phyloP scores from a whole-genome alignment of 768 basidiomycete genomes.

The Hericium rajendrae region DNA sequence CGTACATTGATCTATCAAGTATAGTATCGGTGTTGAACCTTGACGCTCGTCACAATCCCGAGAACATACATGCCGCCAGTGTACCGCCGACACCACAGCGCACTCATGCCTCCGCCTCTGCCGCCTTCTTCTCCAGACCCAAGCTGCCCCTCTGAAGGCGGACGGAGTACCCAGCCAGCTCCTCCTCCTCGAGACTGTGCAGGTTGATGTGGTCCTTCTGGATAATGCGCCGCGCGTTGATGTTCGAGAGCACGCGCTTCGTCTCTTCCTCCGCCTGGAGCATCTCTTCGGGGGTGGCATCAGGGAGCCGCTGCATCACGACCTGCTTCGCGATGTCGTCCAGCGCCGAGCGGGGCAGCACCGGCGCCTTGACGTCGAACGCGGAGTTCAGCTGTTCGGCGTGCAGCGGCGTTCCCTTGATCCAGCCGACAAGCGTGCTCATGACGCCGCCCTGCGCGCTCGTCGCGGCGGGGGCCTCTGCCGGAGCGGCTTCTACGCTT shows the following conservation, averaged over 20 bases:
- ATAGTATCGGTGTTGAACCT: no score
- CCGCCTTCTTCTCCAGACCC: constrained; percentile 30
- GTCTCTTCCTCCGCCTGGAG: constrained; percentile 29
- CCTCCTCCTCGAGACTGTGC: constrained; percentile 60
- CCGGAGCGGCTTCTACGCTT: not conserved
- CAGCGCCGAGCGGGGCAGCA: constrained; percentile 3
- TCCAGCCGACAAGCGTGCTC: no score
- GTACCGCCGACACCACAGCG: no score
- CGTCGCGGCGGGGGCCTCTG: not conserved
- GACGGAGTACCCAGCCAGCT: constrained; percentile 52
- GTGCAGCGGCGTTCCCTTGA: not conserved
- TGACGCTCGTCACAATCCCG: no score
- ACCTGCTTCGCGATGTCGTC: constrained; percentile 1
- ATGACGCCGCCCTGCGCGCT: not conserved
- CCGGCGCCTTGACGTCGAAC: not conserved
- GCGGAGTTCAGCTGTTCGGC: not conserved
- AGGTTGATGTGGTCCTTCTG: constrained; percentile 55
- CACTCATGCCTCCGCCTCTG: not conserved
- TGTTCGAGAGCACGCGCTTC: constrained; percentile 40
- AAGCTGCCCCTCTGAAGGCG: constrained; percentile 44
- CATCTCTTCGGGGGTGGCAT: constrained; percentile 17
- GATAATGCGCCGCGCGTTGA: constrained; percentile 61
- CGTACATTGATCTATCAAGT: no score
- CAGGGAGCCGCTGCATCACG: constrained; percentile 21
- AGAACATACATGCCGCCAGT: no score